phyloP scores from a whole-genome alignment of 2,329 filamentous ascomycete genomes.

The Teratosphaeria gauchensis region DNA sequence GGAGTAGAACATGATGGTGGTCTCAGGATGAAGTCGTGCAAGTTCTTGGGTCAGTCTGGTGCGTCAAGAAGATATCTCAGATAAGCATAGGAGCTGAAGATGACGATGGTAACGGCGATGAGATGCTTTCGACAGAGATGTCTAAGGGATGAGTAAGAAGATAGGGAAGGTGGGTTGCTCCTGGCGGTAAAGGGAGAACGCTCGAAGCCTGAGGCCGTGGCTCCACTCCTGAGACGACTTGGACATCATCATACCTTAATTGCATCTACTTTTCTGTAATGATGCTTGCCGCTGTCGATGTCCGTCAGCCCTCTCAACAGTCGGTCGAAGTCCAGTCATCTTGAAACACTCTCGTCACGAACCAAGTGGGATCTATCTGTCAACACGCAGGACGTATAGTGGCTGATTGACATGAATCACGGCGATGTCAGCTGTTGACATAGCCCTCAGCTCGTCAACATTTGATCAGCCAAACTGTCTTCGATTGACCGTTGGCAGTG shows the following conservation, averaged over 20 bases:
- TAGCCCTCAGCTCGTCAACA: too few species aligned
- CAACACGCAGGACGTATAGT: too few species aligned
- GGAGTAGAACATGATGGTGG: conserved; percentile 74
- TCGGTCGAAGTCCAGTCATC: too few species aligned
- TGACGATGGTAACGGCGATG: neutral
- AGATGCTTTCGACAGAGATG: neutral
- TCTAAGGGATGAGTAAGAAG: neutral
- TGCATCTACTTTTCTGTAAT: neutral
- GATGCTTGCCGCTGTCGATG: neutral
- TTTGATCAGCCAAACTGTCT: too few species aligned
- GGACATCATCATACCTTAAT: neutral
- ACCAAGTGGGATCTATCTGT: too few species aligned
- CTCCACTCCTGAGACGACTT: neutral
- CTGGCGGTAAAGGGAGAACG: neutral
- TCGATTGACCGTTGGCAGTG: too few species aligned
- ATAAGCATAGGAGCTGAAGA: neutral
- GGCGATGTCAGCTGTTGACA: too few species aligned
- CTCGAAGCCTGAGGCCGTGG: neutral
- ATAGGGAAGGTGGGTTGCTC: neutral
- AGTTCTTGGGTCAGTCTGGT: neutral
- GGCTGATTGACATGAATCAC: too few species aligned
- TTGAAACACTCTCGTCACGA: too few species aligned
- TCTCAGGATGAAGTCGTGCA: neutral
- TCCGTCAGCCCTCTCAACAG: neutral
- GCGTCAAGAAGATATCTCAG: neutral